Evolutionary conservation across 73 alveolate genomes (phyloP), one percentile per base, ranked within the genome.

Genomic region (Paramecium tetraurelia): DNA sequence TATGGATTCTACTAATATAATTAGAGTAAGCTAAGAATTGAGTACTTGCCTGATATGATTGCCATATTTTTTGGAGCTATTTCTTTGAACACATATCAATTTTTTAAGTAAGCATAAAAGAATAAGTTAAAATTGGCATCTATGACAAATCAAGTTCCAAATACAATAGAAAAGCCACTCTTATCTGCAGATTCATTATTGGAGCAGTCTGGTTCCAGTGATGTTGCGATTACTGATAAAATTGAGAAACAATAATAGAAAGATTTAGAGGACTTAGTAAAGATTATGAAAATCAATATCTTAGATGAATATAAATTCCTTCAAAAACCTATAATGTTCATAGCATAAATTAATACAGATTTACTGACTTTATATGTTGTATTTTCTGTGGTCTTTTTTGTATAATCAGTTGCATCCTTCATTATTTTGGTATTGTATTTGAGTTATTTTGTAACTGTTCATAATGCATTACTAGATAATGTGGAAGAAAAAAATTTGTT

Each of bases 41-140:
- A 80, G 16, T 80, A 80, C 24, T 80, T 80, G 12, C 90, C 90
- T 24, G 90, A 80, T 80, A 80, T 80, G 90, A 41, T 80, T 11
- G 12, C 90, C 3, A 80, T 80, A 18, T 80, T 80, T 22, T 80
- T 80, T 44, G 90, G 90, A 14, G 90, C 90, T 12, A 29, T 80
- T 11, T 80, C 90, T 24, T 46, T 80, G 21, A 80, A 80, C 14
- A 80, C 90, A 7, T 80, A 80, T 48, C 12, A 63, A 80, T 44
- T 80, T 44, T 80, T 80, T 20, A 46, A 22, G 14, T 29, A 63
- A 12, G 41, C 20, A 0, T 63, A 63, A 63, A 63, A 27, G 29
- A 31, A 1, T 14, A 31, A 63, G 12, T 31, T 63, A 12, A 63
- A 63, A 31, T 33, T 31, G 48, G 50, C 84, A 12, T 11, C 3